Percentiles rank a stretch among this genome's conserved stretches.
Conservation (phyloP, 2,329 filamentous ascomycete species). For the Verticillium klebahnii region DNA sequence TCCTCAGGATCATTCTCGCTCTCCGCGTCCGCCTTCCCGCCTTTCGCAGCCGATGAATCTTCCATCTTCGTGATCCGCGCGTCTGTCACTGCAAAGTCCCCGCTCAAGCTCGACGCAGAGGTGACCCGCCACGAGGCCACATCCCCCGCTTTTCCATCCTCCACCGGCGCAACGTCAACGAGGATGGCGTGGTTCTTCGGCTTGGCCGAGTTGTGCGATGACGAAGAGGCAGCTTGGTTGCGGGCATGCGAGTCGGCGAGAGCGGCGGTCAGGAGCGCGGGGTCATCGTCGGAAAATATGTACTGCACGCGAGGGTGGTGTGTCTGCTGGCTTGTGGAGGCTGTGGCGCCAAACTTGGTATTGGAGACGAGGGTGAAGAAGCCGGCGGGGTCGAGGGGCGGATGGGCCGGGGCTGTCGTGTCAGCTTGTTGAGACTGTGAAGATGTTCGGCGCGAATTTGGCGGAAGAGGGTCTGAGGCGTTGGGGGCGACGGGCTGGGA, state of each 20-base stretch:
- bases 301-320: constrained; percentile 87
- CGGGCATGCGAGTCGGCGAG: constrained; percentile 33
- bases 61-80: constrained; percentile 41
- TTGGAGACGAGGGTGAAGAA: constrained; percentile 84
- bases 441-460: background rate
- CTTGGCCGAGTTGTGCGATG: constrained; percentile 14
- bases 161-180: constrained; percentile 45
- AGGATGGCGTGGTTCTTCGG: constrained; percentile 31
- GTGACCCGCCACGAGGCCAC: constrained; percentile 48
- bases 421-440: background rate
- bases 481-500: background rate
- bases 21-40: constrained; percentile 18
- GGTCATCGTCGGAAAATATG: constrained; percentile 89
- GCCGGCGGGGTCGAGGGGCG: constrained; percentile 11
- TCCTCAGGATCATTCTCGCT: constrained; percentile 22
- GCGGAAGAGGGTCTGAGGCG: background rate
- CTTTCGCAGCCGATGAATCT: constrained; percentile 15
- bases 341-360: constrained; percentile 56
- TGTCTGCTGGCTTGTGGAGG: constrained; percentile 31
- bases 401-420: background rate
- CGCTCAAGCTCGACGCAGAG: constrained; percentile 66
- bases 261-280: constrained; percentile 67
- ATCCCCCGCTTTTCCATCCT: constrained; percentile 16
- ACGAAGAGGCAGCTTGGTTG: constrained; percentile 17
- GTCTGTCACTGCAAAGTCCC: constrained; percentile 62